Evolutionary conservation across 2,329 filamentous ascomycete genomes (phyloP), one percentile per base, ranked within the genome.

Genomic region (Graphiopsis chlorocephala): DNA sequence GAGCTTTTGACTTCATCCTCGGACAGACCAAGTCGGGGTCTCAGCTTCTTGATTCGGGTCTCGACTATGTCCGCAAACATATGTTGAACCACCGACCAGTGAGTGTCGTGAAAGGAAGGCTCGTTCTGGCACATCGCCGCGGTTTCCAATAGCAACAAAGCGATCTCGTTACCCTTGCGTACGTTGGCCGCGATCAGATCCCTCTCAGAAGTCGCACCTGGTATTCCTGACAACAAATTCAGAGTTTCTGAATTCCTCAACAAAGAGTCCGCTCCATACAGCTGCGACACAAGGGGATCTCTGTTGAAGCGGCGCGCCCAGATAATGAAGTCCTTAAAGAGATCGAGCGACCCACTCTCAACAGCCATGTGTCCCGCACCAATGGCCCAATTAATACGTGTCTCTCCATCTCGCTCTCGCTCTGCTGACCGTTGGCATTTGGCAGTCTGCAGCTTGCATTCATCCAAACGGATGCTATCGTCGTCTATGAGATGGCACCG

Each of bases 271-370:
- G 14, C n/a, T 2, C 38, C 57, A 12, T 62, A 62, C 33, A 62
- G n/a, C 7, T 38, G 20, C 11, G 48, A 28, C 1, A 55, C 48
- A n/a, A 72, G 57, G 7, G 75, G 72, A 69, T 80, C 79, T 26
- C 74, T 74, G n/a, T 76, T 69, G 63, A 74, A 80, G 2, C 76
- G 71, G 7, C 72, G 74, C 0, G 73, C 68, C 78, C 78, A 80
- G 1, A 72, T 35, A 2, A 78, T 38, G 1, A 72, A 72, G 6
- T 77, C 71, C 23, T 67, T 68, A 23, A 73, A 73, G 1, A 78
- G 17, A 0, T 72, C 65, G 0, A 77, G 61, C 11, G 72, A 77
- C 1, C 74, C 73, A 55, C 74, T 78, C 17, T 10, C n/a, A 7
- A 62, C 60, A 10, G 60, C 48, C 33, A 55, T 53, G 17, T 29